phyloP scores from a whole-genome alignment of 257 asterid genomes.

The Petunia secreta region DNA sequence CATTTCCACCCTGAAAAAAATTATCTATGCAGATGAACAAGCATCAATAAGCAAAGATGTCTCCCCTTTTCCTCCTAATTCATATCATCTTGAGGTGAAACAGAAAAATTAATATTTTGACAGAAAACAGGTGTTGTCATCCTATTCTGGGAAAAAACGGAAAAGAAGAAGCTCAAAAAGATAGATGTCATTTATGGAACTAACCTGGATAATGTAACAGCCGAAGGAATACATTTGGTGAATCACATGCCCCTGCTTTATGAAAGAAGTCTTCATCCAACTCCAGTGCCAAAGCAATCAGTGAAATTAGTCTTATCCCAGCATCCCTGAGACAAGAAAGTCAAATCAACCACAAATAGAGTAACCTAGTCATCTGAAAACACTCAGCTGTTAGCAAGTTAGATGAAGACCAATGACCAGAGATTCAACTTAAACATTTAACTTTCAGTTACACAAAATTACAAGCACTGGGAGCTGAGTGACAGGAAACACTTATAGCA shows the following conservation, averaged over 20 bases:
- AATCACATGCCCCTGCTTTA: slow-evolving; percentile 51
- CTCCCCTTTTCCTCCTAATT: slow-evolving; percentile 4
- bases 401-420: neutral
- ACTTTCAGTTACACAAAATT: neutral
- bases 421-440: neutral
- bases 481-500: neutral
- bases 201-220: slow-evolving; percentile 63
- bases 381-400: neutral
- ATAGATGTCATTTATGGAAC: neutral
- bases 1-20: neutral
- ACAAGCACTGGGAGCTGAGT: neutral
- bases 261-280: slow-evolving; percentile 56
- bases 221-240: slow-evolving; percentile 52
- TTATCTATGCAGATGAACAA: slow-evolving; percentile 3
- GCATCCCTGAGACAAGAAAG: slow-evolving; percentile 45
- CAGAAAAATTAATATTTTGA: neutral
- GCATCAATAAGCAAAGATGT: neutral
- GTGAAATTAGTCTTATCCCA: slow-evolving; percentile 45
- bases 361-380: neutral
- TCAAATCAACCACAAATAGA: slow-evolving; percentile 16
- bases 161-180: neutral
- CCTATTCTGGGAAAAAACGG: neutral
- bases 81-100: slow-evolving; percentile 9
- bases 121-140: neutral
- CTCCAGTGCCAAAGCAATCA: slow-evolving; percentile 57